Base-by-base conservation (phyloP, 2,329 filamentous ascomycete species). In the Alternaria panax region DNA sequence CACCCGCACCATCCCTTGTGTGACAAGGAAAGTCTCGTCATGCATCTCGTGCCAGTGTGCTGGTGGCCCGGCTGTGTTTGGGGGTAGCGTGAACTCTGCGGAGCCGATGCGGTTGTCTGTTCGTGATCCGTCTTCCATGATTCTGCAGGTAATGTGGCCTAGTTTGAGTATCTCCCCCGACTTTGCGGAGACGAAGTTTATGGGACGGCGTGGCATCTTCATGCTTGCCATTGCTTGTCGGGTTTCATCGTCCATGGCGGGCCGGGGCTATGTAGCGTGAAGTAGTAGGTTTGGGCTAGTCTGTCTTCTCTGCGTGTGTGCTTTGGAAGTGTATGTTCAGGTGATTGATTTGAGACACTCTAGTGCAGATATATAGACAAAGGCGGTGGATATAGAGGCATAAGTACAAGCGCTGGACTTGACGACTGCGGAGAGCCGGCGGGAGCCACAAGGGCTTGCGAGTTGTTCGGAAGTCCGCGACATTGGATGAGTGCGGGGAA, bases 11-110 rank as follows among this genome's bases (percentile, higher is more conserved):
- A 73, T 80, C 6, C 85, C 85, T 54, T 81, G 74, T 1, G 81
- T 84, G n/a, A 86, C 79, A 42, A 86, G 80, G 75, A 87, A 87
- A 7, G 83, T 85, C 75, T 87, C 84, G 73, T 87, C 75, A 60
- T 78, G 76, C 84, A 86, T 86, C 65, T 86, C 81, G 66, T 86
- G 83, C 81, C 81, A 86, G 70, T 85, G 82, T 1, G 81, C 77
- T 42, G 81, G 81, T 1, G 84, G 82, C 1, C 83, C 83, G 1
- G 77, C 65, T 1, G 80, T 83, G 20, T 80, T 74, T 8, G 82
- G 76, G 8, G 83, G 81, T 34, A 86, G 72, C n/a, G 79, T 83
- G 57, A 85, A 79, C 20, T 83, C 81, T 30, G 82, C 80, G 42
- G 76, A 74, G 52, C 81, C 80, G 51, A 85, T 73, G 59, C 82